Base-by-base conservation (phyloP, 1,284 basidiomycete genomes). In the Earliella scabrosa region DNA sequence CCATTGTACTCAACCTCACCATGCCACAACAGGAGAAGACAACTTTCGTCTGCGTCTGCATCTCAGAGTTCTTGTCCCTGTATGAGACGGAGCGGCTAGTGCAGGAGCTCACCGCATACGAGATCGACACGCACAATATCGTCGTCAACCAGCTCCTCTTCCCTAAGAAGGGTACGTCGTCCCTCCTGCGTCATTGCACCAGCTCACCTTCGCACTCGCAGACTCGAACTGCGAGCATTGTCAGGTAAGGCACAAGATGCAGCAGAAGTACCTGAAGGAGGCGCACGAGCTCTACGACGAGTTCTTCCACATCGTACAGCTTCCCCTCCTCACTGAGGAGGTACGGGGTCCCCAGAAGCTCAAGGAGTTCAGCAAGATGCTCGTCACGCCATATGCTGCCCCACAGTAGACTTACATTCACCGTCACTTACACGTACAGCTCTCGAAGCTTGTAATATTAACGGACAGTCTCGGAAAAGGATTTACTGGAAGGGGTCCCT, bases 41-140 rank as follows among this genome's bases (percentile, higher is more conserved):
- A 5, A 97, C 95, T 9, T 97, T 99, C 68, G 92, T 98, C 67
- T 98, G 97, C 71, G 96, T 98, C 50, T 97, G 95, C 80, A 98
- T 98, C 71, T 97, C 96, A 47, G 96, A 98, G 73, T 98, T 98
- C 83, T 78, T 99, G 65, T 98, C 96, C 21, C 79, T 99, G 21
- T 99, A 99, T 75, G 97, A 99, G 80, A 99, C 97, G 26, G 97
- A 99, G 74, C 91, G 97, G 27, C 82, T 99, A 43, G 93, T 99
- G 36, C 97, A 99, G 73, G 97, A 99, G 71, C 79, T 99, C 46
- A 97, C 96, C 13, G 81, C 87, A 46, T 99, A 99, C 75, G 95
- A 95, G 72, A 99, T 99, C 71, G 97, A 99, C 75, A 98, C 96
- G 43, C 97, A 99, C 75, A 95, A 96, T 71, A 99, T 99, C 66